Conservation (phyloP, 345 rosid species). For the Psidium friedrichsthalianum region DNA sequence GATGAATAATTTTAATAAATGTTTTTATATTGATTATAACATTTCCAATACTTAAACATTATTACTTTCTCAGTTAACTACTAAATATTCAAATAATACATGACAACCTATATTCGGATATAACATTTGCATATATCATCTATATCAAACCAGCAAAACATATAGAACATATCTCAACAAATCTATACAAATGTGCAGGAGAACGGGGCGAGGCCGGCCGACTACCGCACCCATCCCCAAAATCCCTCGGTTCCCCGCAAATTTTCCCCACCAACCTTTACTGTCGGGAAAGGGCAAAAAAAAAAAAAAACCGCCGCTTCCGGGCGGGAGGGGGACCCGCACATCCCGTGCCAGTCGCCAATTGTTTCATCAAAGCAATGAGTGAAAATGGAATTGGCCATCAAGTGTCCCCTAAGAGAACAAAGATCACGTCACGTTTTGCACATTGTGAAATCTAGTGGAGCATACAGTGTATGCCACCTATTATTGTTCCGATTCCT, state of each 20-base stretch:
- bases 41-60: too few relatives aligned
- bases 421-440: background rate
- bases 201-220: background rate
- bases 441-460: background rate
- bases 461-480: too few relatives aligned
- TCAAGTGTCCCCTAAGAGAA: background rate
- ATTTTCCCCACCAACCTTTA: background rate
- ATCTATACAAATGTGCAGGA: background rate
- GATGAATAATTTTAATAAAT: background rate
- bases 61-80: too few relatives aligned
- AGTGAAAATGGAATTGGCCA: background rate
- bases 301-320: background rate
- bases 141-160: background rate
- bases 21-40: background rate
- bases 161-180: background rate
- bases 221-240: background rate
- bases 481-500: background rate
- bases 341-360: background rate
- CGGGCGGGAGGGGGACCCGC: background rate
- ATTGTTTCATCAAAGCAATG: background rate
- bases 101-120: background rate
- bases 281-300: background rate
- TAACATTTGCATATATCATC: background rate
- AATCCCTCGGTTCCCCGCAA: background rate
- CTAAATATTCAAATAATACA: background rate